phyloP scores from a whole-genome alignment of 108 stramenopile species.

The Schizochytrium sp. region DNA sequence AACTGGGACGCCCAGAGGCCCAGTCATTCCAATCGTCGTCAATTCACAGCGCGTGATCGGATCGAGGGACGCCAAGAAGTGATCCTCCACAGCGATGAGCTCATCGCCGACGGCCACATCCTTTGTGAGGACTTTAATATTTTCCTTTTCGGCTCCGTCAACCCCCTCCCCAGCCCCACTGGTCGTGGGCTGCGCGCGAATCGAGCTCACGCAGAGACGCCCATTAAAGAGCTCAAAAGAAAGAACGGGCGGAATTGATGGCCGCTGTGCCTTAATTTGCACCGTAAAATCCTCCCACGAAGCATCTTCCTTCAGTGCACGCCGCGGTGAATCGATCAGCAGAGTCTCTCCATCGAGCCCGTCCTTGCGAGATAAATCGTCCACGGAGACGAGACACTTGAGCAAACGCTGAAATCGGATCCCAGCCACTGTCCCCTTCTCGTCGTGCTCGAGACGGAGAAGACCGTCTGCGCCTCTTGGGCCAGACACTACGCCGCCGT shows the following conservation, averaged over 20 bases:
- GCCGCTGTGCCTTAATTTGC: neutral
- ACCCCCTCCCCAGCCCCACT: no score
- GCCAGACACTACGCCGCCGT: neutral
- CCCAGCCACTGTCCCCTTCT: neutral
- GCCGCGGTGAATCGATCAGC: neutral
- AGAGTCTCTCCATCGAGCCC: neutral
- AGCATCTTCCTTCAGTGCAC: neutral
- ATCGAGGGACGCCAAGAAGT: neutral
- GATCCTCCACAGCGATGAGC: neutral
- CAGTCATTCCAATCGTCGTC: neutral
- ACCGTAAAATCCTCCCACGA: neutral
- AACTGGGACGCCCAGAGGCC: neutral
- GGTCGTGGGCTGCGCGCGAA: neutral
- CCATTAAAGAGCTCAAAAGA: neutral
- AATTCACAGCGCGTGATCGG: neutral
- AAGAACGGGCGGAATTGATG: neutral
- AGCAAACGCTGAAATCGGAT: neutral
- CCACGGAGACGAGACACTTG: slow-evolving; percentile 10
- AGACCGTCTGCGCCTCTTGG: neutral
- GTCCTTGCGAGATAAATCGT: neutral
- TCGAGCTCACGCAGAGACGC: neutral
- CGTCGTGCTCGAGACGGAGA: neutral
- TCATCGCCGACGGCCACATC: neutral
- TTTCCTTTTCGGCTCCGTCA: neutral
- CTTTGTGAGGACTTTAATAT: neutral